Base-by-base conservation (phyloP, 495 filamentous ascomycete genomes). In the Penicillium flavigenum region DNA sequence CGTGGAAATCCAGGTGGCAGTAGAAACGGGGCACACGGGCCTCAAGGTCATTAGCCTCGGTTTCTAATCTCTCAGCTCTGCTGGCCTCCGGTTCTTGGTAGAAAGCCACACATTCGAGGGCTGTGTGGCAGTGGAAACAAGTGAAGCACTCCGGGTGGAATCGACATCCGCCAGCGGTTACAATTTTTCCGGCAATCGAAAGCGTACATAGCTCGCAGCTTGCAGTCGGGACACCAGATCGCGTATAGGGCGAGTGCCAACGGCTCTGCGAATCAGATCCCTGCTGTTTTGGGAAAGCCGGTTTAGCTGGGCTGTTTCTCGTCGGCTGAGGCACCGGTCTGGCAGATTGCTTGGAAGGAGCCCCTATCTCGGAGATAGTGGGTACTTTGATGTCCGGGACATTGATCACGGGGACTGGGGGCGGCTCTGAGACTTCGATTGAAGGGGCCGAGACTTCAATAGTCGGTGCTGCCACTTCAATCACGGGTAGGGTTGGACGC, bases 1-100 rank as follows among this genome's bases (percentile, higher is more conserved):
- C 94, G 69, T 99, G 94, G 81, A 92, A 99, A 76, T 99, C 94
- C 20, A 99, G 82, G 70, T 98, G 95, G 75, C 94, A 99, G 75
- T 89, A 99, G 79, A 97, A 97, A 27, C 92, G 86, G 50, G 89
- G 74, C 2, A 79, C 73, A 1, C 83, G 72, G 3, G 83, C 68
- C 32, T 90, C 85, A 54, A 84, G 81, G 14, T 81, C 82, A 3
- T 80, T 74, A 29, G 75, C 71, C 4, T 70, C 69, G 14, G 77
- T 75, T 14, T 84, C 85, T 1, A 96, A 76, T 26, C 94, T 85
- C 46, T 87, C 87, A 0, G 70, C 72, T 20, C 90, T 85, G 63
- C 82, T 81, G 14, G 78, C 71, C 10, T 89, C 83, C 0, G 95
- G 94, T 66, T 99, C 94, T 3, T 91, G 89, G 58, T 92, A 95